Evolutionary conservation across 202 grass and related monocot genomes (phyloP).

Genomic region (Thinopyrum obtusiflorum): DNA sequence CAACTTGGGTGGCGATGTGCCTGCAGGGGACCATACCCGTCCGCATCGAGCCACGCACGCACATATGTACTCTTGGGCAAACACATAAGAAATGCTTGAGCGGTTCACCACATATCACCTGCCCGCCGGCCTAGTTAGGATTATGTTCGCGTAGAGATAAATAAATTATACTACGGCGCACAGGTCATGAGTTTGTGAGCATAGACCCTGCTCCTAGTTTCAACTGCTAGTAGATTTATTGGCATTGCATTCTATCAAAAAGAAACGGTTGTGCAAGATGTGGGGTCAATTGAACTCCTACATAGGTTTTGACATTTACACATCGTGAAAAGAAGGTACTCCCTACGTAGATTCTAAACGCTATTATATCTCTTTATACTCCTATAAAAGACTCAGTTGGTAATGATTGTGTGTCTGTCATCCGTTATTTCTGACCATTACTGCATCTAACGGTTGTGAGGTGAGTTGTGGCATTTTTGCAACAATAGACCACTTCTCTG

Average conservation of each 20-base stretch:
- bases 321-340: background rate
- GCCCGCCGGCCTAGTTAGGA: background rate
- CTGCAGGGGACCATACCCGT: background rate
- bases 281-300: background rate
- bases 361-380: too few relatives aligned
- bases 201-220: background rate
- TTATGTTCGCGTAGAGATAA: background rate
- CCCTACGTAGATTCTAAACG: too few relatives aligned
- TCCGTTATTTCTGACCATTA: too few relatives aligned
- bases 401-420: too few relatives aligned
- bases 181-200: background rate
- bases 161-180: background rate
- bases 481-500: too few relatives aligned
- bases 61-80: background rate
- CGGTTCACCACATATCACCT: constrained; percentile 24
- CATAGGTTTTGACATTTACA: background rate
- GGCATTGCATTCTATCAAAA: background rate
- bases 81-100: background rate
- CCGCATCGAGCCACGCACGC: constrained; percentile 16
- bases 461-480: too few relatives aligned
- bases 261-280: background rate
- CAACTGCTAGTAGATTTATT: background rate
- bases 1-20: background rate
- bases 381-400: too few relatives aligned
- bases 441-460: too few relatives aligned